Percentiles rank a stretch among this genome's conserved stretches.
phyloP scores from a whole-genome alignment of 169 alveolate species.

The Plasmodium gallinaceum region DNA sequence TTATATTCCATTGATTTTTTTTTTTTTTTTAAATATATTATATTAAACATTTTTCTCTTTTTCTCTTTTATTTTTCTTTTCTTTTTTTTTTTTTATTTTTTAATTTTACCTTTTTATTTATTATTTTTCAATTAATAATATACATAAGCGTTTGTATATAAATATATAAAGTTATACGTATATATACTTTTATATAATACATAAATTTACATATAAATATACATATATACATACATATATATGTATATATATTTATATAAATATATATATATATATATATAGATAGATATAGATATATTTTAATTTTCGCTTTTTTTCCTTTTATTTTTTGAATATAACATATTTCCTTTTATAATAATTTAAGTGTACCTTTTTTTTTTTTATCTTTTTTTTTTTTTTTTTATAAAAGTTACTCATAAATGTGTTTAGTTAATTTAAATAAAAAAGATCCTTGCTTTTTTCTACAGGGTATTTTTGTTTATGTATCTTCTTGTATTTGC shows the following conservation, averaged over 20 bases:
- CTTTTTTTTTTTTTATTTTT: not conserved
- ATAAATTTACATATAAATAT: not conserved
- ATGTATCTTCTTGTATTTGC: slow-evolving; percentile 11
- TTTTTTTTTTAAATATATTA: not conserved
- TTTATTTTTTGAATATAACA: not conserved
- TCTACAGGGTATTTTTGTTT: slow-evolving; percentile 9
- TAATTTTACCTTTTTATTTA: not conserved
- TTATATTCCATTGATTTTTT: not conserved
- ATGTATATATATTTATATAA: not conserved
- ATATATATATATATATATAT: not conserved
- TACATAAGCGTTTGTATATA: not conserved
- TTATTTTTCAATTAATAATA: not conserved
- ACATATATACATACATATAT: slow-evolving; percentile 3
- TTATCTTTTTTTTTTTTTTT: not conserved
- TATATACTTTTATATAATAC: not conserved
- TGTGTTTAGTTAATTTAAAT: slow-evolving; percentile 14
- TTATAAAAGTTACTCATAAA: not conserved
- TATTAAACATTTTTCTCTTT: not conserved
- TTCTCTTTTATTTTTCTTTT: not conserved
- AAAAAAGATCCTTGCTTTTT: not conserved
- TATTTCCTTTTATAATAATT: slow-evolving; percentile 11
- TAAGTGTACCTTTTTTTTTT: not conserved
- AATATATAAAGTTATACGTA: not conserved
- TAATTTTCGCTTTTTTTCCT: slow-evolving; percentile 22
- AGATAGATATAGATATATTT: not conserved